Evolutionary conservation across 2,329 filamentous ascomycete species (phyloP).

Genomic region (Akanthomyces lecanii): DNA sequence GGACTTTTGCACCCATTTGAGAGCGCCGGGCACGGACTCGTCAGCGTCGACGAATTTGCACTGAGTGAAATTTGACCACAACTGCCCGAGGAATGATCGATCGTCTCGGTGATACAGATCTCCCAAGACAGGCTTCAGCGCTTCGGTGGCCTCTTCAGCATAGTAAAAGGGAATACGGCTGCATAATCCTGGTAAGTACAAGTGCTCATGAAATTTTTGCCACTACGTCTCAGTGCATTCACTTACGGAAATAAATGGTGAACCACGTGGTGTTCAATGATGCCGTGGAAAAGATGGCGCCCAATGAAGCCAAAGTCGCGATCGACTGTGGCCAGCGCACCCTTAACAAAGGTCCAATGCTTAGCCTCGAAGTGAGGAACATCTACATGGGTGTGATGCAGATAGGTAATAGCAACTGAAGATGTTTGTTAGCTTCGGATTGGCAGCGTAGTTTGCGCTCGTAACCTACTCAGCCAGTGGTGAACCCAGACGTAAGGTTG

Average conservation of each 20-base stretch:
- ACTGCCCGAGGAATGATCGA: conserved; percentile 40
- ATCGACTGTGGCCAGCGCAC: conserved; percentile 60
- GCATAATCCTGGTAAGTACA: background rate
- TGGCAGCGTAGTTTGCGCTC: background rate
- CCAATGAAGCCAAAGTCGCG: conserved; percentile 62
- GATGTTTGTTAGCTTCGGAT: conserved; percentile 19
- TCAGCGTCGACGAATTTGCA: conserved; percentile 46
- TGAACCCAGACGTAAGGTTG: conserved; percentile 67
- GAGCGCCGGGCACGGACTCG: conserved; percentile 19
- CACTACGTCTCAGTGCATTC: background rate
- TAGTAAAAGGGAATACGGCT: conserved; percentile 57
- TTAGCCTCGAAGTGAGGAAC: conserved; percentile 56
- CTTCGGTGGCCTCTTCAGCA: conserved; percentile 53
- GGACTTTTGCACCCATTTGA: conserved; percentile 19
- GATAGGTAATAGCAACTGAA: conserved; percentile 67
- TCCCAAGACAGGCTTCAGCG: conserved; percentile 53
- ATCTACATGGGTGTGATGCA: conserved; percentile 52
- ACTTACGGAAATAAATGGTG: conserved; percentile 57
- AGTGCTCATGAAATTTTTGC: background rate
- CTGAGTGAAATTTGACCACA: conserved; percentile 43
- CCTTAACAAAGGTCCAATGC: conserved; percentile 59
- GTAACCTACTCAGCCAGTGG: conserved; percentile 59
- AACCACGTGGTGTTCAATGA: conserved; percentile 60
- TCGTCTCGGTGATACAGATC: conserved; percentile 47
- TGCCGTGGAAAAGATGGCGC: conserved; percentile 61